A percentile compares a stretch with the other conserved stretches of the same genome.
Conservation (phyloP, 495 filamentous ascomycete species). For the Xylaria longipes region DNA sequence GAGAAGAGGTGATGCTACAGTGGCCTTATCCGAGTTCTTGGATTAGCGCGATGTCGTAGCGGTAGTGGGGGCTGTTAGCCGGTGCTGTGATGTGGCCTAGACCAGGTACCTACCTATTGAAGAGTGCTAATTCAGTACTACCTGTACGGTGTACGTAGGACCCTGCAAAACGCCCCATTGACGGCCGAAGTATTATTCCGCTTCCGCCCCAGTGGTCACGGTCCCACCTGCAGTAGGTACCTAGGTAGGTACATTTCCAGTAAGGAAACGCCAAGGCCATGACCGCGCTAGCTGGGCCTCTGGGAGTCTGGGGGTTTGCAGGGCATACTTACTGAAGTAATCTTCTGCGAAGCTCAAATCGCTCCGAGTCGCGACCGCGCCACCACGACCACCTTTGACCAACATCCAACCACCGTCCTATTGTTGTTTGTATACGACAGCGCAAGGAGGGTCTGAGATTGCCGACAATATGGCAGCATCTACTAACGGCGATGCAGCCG, state of each 20-base stretch:
- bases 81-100: background rate
- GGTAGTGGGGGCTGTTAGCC: background rate
- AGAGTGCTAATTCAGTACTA: no score
- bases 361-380: slow-evolving; percentile 34
- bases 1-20: slow-evolving; percentile 38
- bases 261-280: background rate
- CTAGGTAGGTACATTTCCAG: background rate
- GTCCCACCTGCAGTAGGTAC: background rate
- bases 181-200: slow-evolving; percentile 26
- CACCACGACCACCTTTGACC: slow-evolving; percentile 31
- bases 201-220: background rate
- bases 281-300: slow-evolving; percentile 15
- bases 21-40: slow-evolving; percentile 42
- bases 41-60: slow-evolving; percentile 31
- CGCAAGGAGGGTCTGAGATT: slow-evolving; percentile 34
- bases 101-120: background rate
- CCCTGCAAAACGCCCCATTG: background rate
- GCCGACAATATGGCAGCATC: slow-evolving; percentile 56
- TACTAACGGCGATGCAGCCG: slow-evolving; percentile 63
- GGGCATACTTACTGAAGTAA: no score
- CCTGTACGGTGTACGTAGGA: background rate
- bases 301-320: slow-evolving; percentile 17
- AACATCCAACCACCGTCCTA: slow-evolving; percentile 7
- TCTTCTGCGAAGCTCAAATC: slow-evolving; percentile 33
- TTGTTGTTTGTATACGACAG: slow-evolving; percentile 9